Percentiles rank a stretch among this genome's conserved stretches.
These are phyloP conservation scores for Solanum okadae DNA, from an alignment of 257 asterid genomes.

Conservation along the genomic window DNA sequence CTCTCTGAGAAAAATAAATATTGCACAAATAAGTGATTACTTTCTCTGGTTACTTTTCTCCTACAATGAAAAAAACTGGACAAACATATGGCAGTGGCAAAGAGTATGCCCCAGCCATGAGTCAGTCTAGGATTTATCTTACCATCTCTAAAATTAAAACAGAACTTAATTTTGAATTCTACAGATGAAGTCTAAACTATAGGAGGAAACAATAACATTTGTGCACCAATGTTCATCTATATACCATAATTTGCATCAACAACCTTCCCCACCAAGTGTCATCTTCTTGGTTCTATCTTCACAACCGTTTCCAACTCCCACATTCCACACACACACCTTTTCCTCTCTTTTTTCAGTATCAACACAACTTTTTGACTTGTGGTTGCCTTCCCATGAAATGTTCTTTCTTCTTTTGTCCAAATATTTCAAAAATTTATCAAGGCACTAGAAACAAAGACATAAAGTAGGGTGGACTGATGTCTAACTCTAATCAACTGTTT, in stretches of 20 bases:
- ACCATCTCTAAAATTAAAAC: background rate
- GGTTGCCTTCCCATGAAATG: background rate
- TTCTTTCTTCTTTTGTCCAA: background rate
- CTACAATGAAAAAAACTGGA: background rate
- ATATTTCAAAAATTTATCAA: background rate
- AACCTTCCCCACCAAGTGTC: background rate
- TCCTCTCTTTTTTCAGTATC: background rate
- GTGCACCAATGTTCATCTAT: background rate
- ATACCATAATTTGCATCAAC: background rate
- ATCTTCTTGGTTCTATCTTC: background rate
- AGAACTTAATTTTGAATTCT: background rate
- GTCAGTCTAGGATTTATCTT: background rate
- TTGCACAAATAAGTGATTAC: background rate
- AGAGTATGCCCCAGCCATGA: background rate
- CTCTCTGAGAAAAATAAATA: background rate
- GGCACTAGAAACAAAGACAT: background rate
- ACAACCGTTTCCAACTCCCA: background rate
- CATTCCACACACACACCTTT: background rate
- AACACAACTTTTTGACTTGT: background rate
- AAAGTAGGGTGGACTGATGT: background rate
- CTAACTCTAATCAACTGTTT: background rate
- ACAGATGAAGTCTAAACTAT: background rate
- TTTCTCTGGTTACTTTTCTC: background rate
- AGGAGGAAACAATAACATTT: background rate
- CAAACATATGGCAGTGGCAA: background rate